Percentiles rank a stretch among this genome's conserved stretches.
Conservation (phyloP, 768 basidiomycete genomes). For the Kockovaella imperatae region DNA sequence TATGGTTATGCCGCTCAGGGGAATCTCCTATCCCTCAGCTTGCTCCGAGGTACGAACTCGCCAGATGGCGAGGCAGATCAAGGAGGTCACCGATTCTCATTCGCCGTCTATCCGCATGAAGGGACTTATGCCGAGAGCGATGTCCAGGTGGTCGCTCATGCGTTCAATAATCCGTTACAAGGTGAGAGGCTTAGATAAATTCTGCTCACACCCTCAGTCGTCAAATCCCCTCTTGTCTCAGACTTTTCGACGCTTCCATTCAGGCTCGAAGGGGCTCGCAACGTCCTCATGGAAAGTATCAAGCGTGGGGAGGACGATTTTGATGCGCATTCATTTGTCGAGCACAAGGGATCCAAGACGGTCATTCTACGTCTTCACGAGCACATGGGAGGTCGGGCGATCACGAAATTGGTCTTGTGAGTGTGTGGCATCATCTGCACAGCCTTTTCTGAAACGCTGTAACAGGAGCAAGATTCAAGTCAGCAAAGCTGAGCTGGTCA, state of each 20-base stretch:
- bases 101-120: conserved; percentile 76
- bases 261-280: conserved; percentile 58
- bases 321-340: too few species aligned
- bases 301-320: conserved; percentile 83
- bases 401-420: conserved; percentile 54
- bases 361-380: conserved; percentile 80
- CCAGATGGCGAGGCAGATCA: conserved; percentile 25
- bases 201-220: neutral
- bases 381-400: conserved; percentile 77
- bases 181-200: neutral
- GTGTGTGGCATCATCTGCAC: conserved; percentile 6
- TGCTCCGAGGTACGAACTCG: conserved; percentile 76
- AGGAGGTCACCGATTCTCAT: conserved; percentile 63
- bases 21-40: conserved; percentile 68
- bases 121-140: conserved; percentile 54
- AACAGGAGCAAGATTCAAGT: conserved; percentile 46
- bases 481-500: conserved; percentile 58
- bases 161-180: conserved; percentile 50
- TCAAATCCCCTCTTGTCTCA: neutral
- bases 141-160: conserved; percentile 50
- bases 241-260: conserved; percentile 17
- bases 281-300: conserved; percentile 82
- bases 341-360: conserved; percentile 47
- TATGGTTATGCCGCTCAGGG: conserved; percentile 74
- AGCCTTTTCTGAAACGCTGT: conserved; percentile 16